Evolutionary conservation across 1,284 basidiomycete genomes (phyloP).

Genomic region (Puccinia hordei): DNA sequence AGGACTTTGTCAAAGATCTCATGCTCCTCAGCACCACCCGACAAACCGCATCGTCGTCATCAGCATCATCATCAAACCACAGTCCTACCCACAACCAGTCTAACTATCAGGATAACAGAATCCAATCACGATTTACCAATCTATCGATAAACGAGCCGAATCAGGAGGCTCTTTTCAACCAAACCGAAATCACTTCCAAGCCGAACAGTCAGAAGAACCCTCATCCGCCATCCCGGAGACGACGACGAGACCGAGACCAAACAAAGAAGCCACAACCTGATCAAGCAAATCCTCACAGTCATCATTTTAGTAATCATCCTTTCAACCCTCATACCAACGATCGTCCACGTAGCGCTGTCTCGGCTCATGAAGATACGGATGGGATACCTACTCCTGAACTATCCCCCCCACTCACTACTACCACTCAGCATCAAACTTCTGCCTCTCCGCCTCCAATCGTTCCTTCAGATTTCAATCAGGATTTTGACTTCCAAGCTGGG

Average conservation of each 20-base stretch:
- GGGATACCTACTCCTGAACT: slow-evolving; percentile 41
- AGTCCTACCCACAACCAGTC: background rate
- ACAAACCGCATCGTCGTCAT: background rate
- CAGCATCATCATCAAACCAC: slow-evolving; percentile 9
- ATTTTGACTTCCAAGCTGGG: slow-evolving; percentile 50
- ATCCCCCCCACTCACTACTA: slow-evolving; percentile 20
- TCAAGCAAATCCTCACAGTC: background rate
- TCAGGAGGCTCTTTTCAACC: background rate
- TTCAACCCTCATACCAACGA: background rate
- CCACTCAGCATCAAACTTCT: slow-evolving; percentile 11
- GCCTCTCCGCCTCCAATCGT: slow-evolving; percentile 1
- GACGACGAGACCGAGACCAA: slow-evolving; percentile 17
- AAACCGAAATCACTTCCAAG: background rate
- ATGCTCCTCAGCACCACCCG: slow-evolving; percentile 29
- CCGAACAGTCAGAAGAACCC: background rate
- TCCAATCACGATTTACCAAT: background rate
- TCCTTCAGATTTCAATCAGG: slow-evolving; percentile 40
- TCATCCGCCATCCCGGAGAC: background rate
- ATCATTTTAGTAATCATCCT: background rate
- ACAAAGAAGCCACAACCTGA: background rate
- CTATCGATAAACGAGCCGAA: slow-evolving; percentile 2
- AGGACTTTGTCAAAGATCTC: slow-evolving; percentile 45
- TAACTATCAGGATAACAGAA: background rate
- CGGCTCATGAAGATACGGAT: slow-evolving; percentile 48
- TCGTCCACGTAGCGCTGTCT: slow-evolving; percentile 24